Evolutionary conservation across 768 basidiomycete genomes (phyloP).

Genomic region (Pleurotus salmoneostramineus): DNA sequence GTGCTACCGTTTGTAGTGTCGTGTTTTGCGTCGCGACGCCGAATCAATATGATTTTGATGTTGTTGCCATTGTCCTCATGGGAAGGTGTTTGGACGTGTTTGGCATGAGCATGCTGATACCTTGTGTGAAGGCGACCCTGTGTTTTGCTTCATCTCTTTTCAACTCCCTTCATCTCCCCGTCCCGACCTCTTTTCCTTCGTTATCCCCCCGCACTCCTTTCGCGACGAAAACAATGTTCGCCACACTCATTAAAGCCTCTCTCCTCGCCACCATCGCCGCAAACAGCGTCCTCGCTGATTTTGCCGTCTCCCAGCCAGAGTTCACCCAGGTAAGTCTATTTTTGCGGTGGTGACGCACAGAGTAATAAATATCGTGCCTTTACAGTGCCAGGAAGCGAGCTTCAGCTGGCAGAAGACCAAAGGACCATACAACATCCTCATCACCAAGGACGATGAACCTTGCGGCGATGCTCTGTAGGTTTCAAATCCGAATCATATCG

Average conservation of each 20-base stretch:
- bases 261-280: conserved; percentile 60
- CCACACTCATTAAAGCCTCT: conserved; percentile 72
- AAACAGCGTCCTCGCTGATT: conserved; percentile 47
- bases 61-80: conserved; percentile 2
- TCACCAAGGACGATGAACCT: conserved; percentile 46
- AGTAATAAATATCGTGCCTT: conserved; percentile 7
- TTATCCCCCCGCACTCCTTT: conserved; percentile 24
- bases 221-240: conserved; percentile 54
- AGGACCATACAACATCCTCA: conserved; percentile 55
- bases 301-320: conserved; percentile 47
- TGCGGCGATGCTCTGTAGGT: conserved; percentile 63
- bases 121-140: conserved; percentile 13
- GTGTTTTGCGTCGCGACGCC: conserved; percentile 1
- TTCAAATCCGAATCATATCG: neutral
- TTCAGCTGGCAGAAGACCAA: conserved; percentile 48
- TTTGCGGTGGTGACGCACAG: neutral
- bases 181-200: conserved; percentile 21
- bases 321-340: conserved; percentile 45
- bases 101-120: neutral
- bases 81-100: conserved; percentile 13
- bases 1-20: neutral
- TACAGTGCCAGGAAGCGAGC: conserved; percentile 47
- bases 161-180: conserved; percentile 21
- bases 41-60: neutral
- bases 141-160: conserved; percentile 16